Base-by-base conservation (phyloP, 306 rosid species). In the Canavalia ensiformis region DNA sequence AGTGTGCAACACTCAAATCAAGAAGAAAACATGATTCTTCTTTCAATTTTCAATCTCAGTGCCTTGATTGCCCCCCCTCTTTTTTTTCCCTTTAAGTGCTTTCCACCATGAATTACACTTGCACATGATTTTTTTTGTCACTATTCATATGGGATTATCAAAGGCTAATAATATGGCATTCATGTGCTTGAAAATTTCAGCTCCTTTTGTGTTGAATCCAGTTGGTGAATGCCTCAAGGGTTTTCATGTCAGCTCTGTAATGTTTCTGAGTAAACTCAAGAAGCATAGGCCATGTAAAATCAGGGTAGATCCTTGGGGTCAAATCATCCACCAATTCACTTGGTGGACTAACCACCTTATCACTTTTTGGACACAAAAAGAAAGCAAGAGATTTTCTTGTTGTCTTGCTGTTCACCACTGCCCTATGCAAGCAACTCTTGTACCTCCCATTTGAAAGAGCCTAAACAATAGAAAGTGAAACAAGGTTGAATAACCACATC, bases 351-450 rank as follows among this genome's bases (percentile, higher is more conserved):
- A 96, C 95, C 88, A 96, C 92, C 76, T 88, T 93, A 65, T 92
- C 97, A 63, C 87, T 75, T 84, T 78, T 88, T 29, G 99, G 99
- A 79, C 98, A 92, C 81, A 96, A 80, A 84, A 93, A 96, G 88
- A 96, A 93, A 63, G 99, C 99, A 4, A 96, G 88, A 2, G 99
- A 96, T 82, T 96, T 96, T 62, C 98, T 92, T 46, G 97, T 80
- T 29, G 77, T 84, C 78, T 86, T 55, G 62, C 86, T 90, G 87
- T 96, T 94, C 90, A 96, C 99, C 89, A 96, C 99, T 67, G 99
- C 98, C 74, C 98, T 74, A 84, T 96, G 99, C 89, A 94, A 83
- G 67, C 99, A 94, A 74, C 99, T 96, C 88, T 90, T 92, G 95
- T 86, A 96, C 54, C 87, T 94, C 44, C 99, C 99, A 79, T 96